phyloP scores from a whole-genome alignment of 768 basidiomycete genomes.

The Kwoniella dejecticola region DNA sequence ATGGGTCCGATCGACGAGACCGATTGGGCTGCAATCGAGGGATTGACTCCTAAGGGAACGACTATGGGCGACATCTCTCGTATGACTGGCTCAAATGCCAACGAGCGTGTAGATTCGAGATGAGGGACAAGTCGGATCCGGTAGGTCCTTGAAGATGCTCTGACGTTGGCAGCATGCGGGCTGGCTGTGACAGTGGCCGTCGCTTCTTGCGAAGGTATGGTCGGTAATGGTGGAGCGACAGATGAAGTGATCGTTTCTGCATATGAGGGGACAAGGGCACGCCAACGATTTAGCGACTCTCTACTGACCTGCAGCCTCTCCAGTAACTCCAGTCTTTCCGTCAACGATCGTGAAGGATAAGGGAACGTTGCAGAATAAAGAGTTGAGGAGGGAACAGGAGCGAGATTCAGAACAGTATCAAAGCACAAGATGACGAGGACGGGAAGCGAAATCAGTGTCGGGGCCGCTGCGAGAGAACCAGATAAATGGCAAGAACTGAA shows the following conservation, averaged over 20 bases:
- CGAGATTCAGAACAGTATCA: no score
- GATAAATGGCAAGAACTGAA: no score
- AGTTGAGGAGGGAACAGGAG: no score
- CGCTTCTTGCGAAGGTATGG: not conserved
- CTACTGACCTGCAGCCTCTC: no score
- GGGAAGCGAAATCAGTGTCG: no score
- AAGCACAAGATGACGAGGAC: no score
- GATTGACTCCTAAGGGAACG: constrained; percentile 28
- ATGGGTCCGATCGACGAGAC: constrained; percentile 22
- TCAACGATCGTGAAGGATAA: no score
- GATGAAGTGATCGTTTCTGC: not conserved
- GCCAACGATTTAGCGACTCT: no score
- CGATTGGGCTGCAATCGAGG: constrained; percentile 32
- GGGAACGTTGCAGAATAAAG: no score
- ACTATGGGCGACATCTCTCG: constrained; percentile 67
- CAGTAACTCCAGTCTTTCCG: no score
- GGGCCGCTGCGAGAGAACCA: no score
- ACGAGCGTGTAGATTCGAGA: constrained; percentile 82
- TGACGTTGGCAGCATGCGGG: not conserved
- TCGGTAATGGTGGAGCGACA: not conserved
- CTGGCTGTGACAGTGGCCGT: not conserved
- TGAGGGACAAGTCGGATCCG: constrained; percentile 94
- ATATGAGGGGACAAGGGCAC: no score
- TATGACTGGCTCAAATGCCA: constrained; percentile 88
- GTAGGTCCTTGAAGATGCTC: constrained; percentile 57